phyloP scores from a whole-genome alignment of 2,329 filamentous ascomycete species.

The Claviceps monticola region DNA sequence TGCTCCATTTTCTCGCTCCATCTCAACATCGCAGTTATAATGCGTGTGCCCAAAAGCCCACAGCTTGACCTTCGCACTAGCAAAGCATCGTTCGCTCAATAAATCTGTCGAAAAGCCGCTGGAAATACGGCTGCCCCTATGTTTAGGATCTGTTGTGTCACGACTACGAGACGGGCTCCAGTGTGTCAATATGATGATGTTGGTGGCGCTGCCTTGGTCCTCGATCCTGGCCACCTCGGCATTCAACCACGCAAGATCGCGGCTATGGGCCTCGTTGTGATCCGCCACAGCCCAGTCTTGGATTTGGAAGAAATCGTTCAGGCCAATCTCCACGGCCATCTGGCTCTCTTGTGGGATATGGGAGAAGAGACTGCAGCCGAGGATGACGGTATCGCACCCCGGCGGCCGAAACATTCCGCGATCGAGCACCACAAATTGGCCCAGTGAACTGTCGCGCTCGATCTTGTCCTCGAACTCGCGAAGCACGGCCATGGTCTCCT shows the following conservation, averaged over 20 bases:
- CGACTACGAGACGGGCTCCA: constrained; percentile 24
- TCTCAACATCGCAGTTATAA: constrained; percentile 27
- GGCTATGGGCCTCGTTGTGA: constrained; percentile 23
- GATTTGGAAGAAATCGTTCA: constrained; percentile 41
- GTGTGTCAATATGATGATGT: constrained; percentile 28
- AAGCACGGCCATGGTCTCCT: constrained; percentile 15
- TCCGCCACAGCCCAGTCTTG: constrained; percentile 22
- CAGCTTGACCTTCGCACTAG: constrained; percentile 18
- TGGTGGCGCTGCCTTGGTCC: constrained; percentile 3
- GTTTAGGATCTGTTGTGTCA: constrained; percentile 19
- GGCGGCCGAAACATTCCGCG: constrained; percentile 14
- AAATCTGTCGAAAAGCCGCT: constrained; percentile 28
- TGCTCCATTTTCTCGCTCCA: constrained; percentile 8
- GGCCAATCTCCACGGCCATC: constrained; percentile 23
- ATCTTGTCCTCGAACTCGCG: constrained; percentile 17
- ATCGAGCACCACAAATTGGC: constrained; percentile 27
- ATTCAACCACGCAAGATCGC: constrained; percentile 31
- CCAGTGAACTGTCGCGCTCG: constrained; percentile 13
- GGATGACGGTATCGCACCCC: constrained; percentile 14
- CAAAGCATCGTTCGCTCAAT: constrained; percentile 20
- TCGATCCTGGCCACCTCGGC: constrained; percentile 16
- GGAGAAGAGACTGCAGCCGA: constrained; percentile 34
- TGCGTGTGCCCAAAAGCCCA: constrained; percentile 39
- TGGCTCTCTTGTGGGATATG: constrained; percentile 23
- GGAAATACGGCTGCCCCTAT: constrained; percentile 15